phyloP scores from a whole-genome alignment of 129 eudicot genomes.

The Artemisia tridentata region DNA sequence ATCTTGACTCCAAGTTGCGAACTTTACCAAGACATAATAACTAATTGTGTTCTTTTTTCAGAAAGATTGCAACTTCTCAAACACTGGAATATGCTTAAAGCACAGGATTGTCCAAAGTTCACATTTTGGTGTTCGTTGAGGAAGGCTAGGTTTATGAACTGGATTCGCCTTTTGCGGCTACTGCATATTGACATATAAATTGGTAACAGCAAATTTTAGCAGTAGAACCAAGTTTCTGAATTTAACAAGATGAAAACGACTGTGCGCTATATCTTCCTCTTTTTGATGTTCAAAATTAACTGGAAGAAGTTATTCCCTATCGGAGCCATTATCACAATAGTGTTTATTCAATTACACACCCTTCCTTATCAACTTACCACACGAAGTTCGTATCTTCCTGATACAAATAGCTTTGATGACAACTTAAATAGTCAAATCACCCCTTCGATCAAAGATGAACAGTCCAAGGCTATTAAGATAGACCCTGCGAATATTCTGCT shows the following conservation, averaged over 20 bases:
- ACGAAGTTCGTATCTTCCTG: constrained; percentile 33
- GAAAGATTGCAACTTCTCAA: constrained; percentile 19
- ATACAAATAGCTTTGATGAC: constrained; percentile 32
- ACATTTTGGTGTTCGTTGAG: constrained; percentile 12
- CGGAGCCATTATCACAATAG: constrained; percentile 44
- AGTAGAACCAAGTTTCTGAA: constrained; percentile 24
- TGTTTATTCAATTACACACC: constrained; percentile 47
- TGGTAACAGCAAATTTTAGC: constrained; percentile 8
- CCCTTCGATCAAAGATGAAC: constrained; percentile 25
- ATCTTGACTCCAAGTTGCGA: not conserved
- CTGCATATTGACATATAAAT: constrained; percentile 14
- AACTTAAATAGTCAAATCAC: constrained; percentile 30
- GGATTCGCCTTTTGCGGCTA: constrained; percentile 20
- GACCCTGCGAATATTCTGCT: constrained; percentile 23
- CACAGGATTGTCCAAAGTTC: constrained; percentile 11
- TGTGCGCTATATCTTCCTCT: constrained; percentile 29
- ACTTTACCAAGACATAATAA: constrained; percentile 6
- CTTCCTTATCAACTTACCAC: constrained; percentile 61
- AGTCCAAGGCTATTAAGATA: constrained; percentile 23
- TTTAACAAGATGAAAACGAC: constrained; percentile 54
- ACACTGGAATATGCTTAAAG: constrained; percentile 37
- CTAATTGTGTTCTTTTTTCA: constrained; percentile 11
- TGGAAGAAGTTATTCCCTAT: constrained; percentile 56
- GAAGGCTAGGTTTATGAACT: constrained; percentile 18
- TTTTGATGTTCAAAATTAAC: constrained; percentile 48